Evolutionary conservation across 176 grass and related monocot species (phyloP).

Genomic region (Paspalum vaginatum): DNA sequence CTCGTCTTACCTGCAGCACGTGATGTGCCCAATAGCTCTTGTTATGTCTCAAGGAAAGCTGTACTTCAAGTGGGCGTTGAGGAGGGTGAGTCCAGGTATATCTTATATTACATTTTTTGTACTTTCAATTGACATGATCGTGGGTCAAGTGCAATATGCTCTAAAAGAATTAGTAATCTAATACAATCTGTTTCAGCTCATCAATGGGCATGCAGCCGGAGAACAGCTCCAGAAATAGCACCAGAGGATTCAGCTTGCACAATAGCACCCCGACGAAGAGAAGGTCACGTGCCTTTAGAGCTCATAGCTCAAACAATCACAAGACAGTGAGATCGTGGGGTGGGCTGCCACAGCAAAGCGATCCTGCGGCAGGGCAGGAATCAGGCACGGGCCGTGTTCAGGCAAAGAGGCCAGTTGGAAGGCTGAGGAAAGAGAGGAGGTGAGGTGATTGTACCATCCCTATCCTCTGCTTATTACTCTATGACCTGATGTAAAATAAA

Average conservation of each 20-base stretch:
- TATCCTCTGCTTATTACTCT: neutral
- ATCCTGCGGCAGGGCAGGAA: neutral
- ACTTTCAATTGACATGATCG: neutral
- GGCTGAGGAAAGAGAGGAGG: constrained; percentile 22
- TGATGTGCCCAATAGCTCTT: neutral
- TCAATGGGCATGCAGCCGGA: neutral
- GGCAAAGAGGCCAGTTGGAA: constrained; percentile 34
- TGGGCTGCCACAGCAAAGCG: neutral
- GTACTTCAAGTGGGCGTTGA: constrained; percentile 35
- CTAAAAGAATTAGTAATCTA: constrained; percentile 12
- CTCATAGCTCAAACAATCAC: neutral
- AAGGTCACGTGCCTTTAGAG: constrained; percentile 20
- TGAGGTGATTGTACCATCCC: constrained; percentile 21
- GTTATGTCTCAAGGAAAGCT: constrained; percentile 41
- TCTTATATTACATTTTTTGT: constrained; percentile 10
- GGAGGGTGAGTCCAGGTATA: constrained; percentile 47
- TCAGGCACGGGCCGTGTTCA: neutral
- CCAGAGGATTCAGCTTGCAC: constrained; percentile 5
- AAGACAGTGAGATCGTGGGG: neutral
- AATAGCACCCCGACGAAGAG: constrained; percentile 7
- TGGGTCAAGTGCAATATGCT: neutral
- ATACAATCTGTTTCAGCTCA: constrained; percentile 19
- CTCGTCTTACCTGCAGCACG: constrained; percentile 6
- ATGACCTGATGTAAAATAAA: neutral
- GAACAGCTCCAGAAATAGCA: constrained; percentile 15